A percentile compares a stretch with the other conserved stretches of the same genome.
Evolutionary conservation across 805 yeast genomes (phyloP).

Genomic region (Barnettozyma vustinii): DNA sequence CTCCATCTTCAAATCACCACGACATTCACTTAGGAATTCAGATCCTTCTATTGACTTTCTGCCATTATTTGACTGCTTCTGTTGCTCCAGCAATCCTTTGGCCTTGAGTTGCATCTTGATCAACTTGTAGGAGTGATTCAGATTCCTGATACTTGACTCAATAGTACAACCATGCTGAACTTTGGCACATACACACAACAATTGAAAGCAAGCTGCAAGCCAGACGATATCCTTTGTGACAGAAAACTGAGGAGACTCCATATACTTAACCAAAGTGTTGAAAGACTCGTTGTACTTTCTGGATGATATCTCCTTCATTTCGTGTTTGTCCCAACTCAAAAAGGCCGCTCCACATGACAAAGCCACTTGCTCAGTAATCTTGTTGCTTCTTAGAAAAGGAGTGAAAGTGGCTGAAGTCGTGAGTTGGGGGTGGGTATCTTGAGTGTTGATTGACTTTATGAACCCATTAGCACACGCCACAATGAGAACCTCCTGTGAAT

Average conservation of each 20-base stretch:
- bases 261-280: constrained; percentile 1
- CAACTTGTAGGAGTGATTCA: constrained; percentile 32
- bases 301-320: constrained; percentile 22
- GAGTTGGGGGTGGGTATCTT: constrained; percentile 34
- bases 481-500: constrained; percentile 11
- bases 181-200: constrained; percentile 35
- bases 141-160: constrained; percentile 18
- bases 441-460: constrained; percentile 37
- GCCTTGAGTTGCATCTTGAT: constrained; percentile 25
- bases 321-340: constrained; percentile 29
- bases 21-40: not conserved
- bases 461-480: constrained; percentile 35
- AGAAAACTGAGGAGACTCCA: constrained; percentile 2
- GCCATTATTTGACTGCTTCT: not conserved
- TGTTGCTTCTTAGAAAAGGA: constrained; percentile 29
- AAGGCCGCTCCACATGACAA: constrained; percentile 38
- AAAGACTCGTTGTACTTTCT: constrained; percentile 24
- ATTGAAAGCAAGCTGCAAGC: constrained; percentile 35
- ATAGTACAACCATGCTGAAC: constrained; percentile 22
- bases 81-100: not conserved
- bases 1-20: constrained; percentile 13
- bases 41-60: not conserved
- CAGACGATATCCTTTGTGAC: constrained; percentile 27
- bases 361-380: constrained; percentile 30
- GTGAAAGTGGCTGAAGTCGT: constrained; percentile 37